Base-by-base conservation (phyloP, 176 grass and related monocot genomes). In the Juncus effusus region DNA sequence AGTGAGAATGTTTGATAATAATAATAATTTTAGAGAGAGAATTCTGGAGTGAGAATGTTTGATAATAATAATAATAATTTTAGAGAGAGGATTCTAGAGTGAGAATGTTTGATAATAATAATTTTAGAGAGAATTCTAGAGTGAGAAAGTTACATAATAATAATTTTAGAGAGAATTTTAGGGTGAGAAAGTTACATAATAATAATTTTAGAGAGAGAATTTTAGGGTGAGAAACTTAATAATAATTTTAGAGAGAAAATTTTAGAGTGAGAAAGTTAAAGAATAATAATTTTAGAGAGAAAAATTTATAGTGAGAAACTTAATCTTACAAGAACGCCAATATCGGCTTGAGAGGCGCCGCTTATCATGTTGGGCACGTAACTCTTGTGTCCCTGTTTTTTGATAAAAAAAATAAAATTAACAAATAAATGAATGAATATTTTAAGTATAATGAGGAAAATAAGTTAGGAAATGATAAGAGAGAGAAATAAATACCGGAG, bases 341-440 rank as follows among this genome's bases (percentile, higher is more conserved):
- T 85, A 77, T 96, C 91, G 74, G 91, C 91, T 88, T 96, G 91
- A 82, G 91, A 96, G 69, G 91, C 91, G 56, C 91, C 91, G 65
- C 81, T 85, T 59, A 96, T 96, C 91, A 96, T 96, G 62, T 90
- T 96, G 64, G 91, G 91, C 36, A 96, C 91, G 59, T 96, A 96
- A 71, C 91, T 96, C 80, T 96, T 96, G 69, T 96, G 91, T 61
- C 91, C 91, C 91, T 96, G 79, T 53, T 85, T 81, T 61, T 56
- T 52, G n/a, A 70, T 55, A 92, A 61, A 58, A 61, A 58, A 52
- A 12, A 12, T 12, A 8, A 80, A 45, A 54, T 52, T 78, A 70
- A 54, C 79, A 62, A 5, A 57, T 57, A 13, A 11, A 13, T 11
- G 5, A 13, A 13, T 13, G 13, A 69, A 45, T 69, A 54, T 6